Evolutionary conservation across 192 early-diverging fungal genomes (phyloP).

Genomic region (Chytriomyces confervae): DNA sequence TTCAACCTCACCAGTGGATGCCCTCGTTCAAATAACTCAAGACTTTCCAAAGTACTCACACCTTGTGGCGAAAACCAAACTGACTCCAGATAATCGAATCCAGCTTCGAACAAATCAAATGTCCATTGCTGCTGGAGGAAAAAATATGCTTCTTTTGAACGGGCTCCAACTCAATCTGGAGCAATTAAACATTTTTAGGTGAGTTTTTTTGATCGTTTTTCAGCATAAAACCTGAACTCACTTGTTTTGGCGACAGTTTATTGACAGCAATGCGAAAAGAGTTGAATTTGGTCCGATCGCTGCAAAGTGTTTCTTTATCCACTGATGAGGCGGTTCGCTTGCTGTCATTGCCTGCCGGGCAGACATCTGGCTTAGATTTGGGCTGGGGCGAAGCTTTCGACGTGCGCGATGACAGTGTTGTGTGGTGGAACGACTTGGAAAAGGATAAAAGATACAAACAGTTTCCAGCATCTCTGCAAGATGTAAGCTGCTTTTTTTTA

Average conservation of each 20-base stretch:
- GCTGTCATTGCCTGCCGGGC: conserved; percentile 22
- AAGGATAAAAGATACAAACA: conserved; percentile 75
- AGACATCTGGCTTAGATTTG: conserved; percentile 38
- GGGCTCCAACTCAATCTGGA: conserved; percentile 44
- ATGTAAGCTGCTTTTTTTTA: conserved; percentile 37
- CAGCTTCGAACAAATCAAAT: conserved; percentile 48
- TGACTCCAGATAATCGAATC: conserved; percentile 54
- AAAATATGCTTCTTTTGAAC: conserved; percentile 47
- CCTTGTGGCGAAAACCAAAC: conserved; percentile 54
- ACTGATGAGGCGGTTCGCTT: conserved; percentile 40
- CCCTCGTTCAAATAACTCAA: conserved; percentile 73
- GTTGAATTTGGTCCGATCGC: conserved; percentile 23
- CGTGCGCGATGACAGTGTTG: conserved; percentile 71
- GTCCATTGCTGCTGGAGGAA: conserved; percentile 19
- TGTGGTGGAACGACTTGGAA: conserved; percentile 95
- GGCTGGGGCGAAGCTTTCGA: conserved; percentile 73
- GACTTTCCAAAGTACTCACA: conserved; percentile 92
- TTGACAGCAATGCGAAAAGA: conserved; percentile 41
- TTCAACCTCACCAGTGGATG: conserved; percentile 63
- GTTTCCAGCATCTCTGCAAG: conserved; percentile 66
- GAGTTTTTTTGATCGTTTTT: background rate
- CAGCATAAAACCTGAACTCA: background rate
- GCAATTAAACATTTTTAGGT: conserved; percentile 47
- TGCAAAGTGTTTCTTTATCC: conserved; percentile 31
- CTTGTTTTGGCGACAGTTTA: conserved; percentile 28